A percentile compares a stretch with the other conserved stretches of the same genome.
Evolutionary conservation across 805 yeast genomes (phyloP).

Genomic region (Monosporozyma yasuniensis): DNA sequence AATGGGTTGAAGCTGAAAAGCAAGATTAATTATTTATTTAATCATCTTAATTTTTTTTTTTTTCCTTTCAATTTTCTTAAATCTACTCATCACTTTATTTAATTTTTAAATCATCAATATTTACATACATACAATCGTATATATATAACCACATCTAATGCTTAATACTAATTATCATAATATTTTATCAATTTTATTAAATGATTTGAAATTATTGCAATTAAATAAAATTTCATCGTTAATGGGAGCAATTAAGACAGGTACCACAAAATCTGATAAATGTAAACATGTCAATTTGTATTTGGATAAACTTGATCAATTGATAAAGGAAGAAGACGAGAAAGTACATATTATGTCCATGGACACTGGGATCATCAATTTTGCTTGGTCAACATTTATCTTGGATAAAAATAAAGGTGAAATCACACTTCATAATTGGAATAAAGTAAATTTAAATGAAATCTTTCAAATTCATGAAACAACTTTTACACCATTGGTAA

Average conservation of each 20-base stretch:
- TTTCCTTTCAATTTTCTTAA: neutral
- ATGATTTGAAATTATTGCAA: slow-evolving; percentile 8
- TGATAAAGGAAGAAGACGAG: neutral
- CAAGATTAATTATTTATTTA: neutral
- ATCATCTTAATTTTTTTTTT: neutral
- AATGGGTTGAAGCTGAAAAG: slow-evolving; percentile 27
- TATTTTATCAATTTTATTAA: neutral
- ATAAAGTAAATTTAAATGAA: slow-evolving; percentile 26
- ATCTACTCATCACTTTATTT: neutral
- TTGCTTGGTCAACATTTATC: slow-evolving; percentile 14
- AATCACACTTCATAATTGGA: slow-evolving; percentile 30
- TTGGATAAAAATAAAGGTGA: slow-evolving; percentile 7
- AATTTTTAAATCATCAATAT: neutral
- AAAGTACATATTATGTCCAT: slow-evolving; percentile 14
- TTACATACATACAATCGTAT: neutral
- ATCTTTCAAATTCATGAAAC: slow-evolving; percentile 7
- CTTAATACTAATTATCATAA: neutral
- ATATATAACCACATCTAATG: neutral
- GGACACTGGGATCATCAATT: slow-evolving; percentile 34
- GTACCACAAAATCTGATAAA: slow-evolving; percentile 13
- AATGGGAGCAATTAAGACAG: slow-evolving; percentile 16
- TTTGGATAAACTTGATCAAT: slow-evolving; percentile 7
- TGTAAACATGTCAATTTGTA: slow-evolving; percentile 12
- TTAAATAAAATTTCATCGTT: slow-evolving; percentile 15
- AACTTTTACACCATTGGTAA: slow-evolving; percentile 16